Conservation (phyloP, 169 alveolate genomes). For the Eimeria tenella region DNA sequence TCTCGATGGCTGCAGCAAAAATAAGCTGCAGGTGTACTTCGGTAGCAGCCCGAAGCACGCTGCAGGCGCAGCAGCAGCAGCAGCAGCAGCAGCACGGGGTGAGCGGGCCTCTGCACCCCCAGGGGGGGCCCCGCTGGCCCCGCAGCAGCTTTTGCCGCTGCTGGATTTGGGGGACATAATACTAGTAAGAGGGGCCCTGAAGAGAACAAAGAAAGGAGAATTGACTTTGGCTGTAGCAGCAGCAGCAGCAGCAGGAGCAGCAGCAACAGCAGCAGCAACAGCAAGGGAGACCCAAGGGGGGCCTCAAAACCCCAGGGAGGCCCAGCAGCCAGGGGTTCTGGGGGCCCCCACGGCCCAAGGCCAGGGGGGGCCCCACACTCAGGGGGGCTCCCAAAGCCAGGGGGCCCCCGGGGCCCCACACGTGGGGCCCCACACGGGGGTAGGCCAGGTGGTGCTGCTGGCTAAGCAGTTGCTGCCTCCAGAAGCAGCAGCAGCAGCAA, state of each 20-base stretch:
- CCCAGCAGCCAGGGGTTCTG: neutral
- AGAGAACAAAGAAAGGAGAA: conserved; percentile 81
- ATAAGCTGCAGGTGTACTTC: conserved; percentile 39
- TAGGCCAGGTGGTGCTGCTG: neutral
- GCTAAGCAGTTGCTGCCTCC: conserved; percentile 30
- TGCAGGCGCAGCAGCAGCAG: neutral
- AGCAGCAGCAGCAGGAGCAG: neutral
- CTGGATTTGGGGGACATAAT: conserved; percentile 83
- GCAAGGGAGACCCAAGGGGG: neutral
- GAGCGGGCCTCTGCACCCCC: neutral
- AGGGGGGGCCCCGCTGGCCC: neutral
- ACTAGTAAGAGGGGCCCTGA: conserved; percentile 76
- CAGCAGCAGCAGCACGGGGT: neutral
- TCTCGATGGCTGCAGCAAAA: conserved; percentile 29
- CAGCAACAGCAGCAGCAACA: neutral
- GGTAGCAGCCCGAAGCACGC: neutral
- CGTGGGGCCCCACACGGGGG: neutral
- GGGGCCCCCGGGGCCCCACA: too few species aligned
- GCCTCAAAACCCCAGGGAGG: neutral
- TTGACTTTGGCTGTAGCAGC: conserved; percentile 68
- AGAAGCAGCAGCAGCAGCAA: neutral
- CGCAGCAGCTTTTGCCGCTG: conserved; percentile 43
- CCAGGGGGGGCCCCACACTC: neutral
- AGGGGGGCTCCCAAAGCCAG: neutral
- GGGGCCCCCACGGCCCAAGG: too few species aligned